Evolutionary conservation across 768 basidiomycete genomes (phyloP).

Genomic region (Pulveroboletus sp.): DNA sequence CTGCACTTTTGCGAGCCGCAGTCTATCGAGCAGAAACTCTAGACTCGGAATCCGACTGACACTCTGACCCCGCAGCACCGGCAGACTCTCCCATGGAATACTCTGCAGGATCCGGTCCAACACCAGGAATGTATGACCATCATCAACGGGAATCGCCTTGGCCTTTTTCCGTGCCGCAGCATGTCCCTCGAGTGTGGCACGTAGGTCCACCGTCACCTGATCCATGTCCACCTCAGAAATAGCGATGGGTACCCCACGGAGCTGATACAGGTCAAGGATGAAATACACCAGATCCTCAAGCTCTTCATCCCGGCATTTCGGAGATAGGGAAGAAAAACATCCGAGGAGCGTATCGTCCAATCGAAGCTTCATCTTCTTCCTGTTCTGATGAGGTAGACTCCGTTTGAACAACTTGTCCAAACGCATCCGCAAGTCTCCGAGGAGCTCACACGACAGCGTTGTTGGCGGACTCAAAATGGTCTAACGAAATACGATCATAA

Average conservation of each 20-base stretch:
- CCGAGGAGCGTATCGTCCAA: conserved; percentile 76
- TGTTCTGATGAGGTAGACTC: conserved; percentile 55
- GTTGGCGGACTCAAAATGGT: conserved; percentile 55
- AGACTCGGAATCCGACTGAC: conserved; percentile 91
- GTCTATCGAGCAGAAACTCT: conserved; percentile 81
- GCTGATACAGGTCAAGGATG: conserved; percentile 89
- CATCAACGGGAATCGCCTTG: conserved; percentile 29
- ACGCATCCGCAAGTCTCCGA: conserved; percentile 56
- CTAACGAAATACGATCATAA: conserved; percentile 22
- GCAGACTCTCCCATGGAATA: conserved; percentile 95
- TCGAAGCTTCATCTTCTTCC: conserved; percentile 48
- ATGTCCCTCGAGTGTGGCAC: conserved; percentile 71
- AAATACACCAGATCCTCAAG: conserved; percentile 94
- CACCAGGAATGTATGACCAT: conserved; percentile 81
- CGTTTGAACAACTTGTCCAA: conserved; percentile 76
- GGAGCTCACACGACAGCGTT: conserved; percentile 38
- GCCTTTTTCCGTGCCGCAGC: conserved; percentile 35
- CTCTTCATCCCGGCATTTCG: conserved; percentile 86
- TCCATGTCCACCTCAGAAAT: conserved; percentile 89
- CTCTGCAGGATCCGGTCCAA: conserved; percentile 86
- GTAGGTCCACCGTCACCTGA: conserved; percentile 84
- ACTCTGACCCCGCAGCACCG: conserved; percentile 75
- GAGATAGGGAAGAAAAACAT: conserved; percentile 80
- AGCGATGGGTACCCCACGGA: conserved; percentile 84
- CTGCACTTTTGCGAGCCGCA: conserved; percentile 55